Base-by-base conservation (phyloP, 2,329 filamentous ascomycete genomes). In the Aquanectria penicillioides region DNA sequence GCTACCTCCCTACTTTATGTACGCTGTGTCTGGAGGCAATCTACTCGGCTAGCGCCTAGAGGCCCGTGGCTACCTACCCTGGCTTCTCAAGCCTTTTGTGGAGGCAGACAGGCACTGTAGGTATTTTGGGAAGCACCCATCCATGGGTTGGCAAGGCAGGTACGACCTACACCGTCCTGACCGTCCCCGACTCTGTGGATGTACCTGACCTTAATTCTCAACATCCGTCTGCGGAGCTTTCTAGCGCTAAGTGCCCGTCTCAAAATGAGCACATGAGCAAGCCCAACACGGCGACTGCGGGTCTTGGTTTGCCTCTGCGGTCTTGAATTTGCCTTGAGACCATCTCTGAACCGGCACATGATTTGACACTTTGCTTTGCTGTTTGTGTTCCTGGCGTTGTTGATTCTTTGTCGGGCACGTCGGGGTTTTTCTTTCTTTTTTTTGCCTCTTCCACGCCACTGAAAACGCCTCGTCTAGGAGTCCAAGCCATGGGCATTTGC, bases 181-280 rank as follows among this genome's bases (percentile, higher is more conserved):
- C 34, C 41, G 43, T 59, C 38, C 57, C 34, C 41, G 43, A 57
- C 38, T 56, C 41, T 61, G 44, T 31, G 46, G 58, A 23, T 17
- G 52, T 49, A 58, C 38, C 38, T 52, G 49, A 44, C 29, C 38
- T 62, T 54, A n/a, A 49, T 43, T 61, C 64, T 71, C 71, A 67
- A 71, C 69, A 75, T 74, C 69, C 68, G 69, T 71, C 72, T 73
- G 74, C 74, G 75, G 75, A 73, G 70, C 37, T 71, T 58, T 41
- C 74, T 79, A 76, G 75, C 74, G 76, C 72, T 70, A 68, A 66
- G 66, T 71, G 70, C 69, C 69, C 73, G 76, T 78, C 76, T 78
- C 73, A 73, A 69, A 77, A 74, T 75, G 77, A 72, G 74, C 79
- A 81, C 78, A 81, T 81, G 79, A 81, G 75, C 77, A 76, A 74